Conservation (phyloP, 1,284 basidiomycete genomes). For the Sanghuangporus baumii region DNA sequence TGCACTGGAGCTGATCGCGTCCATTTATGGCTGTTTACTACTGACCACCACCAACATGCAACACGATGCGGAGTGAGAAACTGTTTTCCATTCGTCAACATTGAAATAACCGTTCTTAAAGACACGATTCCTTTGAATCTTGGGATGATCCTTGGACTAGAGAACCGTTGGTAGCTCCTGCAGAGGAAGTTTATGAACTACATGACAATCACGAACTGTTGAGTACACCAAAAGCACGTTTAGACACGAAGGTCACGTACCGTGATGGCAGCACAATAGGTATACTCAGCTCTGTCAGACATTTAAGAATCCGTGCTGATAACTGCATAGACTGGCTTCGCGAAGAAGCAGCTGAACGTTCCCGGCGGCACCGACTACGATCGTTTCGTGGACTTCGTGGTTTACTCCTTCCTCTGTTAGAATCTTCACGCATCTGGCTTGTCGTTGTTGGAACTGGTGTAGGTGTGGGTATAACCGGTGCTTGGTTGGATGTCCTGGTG, state of each 20-base stretch:
- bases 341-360: slow-evolving; percentile 60
- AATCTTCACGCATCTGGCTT: slow-evolving; percentile 61
- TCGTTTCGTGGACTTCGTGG: slow-evolving; percentile 51
- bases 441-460: slow-evolving; percentile 61
- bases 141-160: slow-evolving; percentile 15
- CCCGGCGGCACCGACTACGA: slow-evolving; percentile 45
- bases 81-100: background rate
- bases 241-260: slow-evolving; percentile 11
- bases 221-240: background rate
- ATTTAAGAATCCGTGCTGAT: background rate
- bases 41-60: slow-evolving; percentile 12
- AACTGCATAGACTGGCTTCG: slow-evolving; percentile 61
- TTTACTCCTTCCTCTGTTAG: slow-evolving; percentile 46
- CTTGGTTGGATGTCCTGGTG: slow-evolving; percentile 69
- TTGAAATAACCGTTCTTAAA: background rate
- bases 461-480: slow-evolving; percentile 65
- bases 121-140: slow-evolving; percentile 5
- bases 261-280: slow-evolving; percentile 15
- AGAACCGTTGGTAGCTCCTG: background rate
- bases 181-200: slow-evolving; percentile 14
- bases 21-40: slow-evolving; percentile 6
- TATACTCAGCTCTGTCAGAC: background rate
- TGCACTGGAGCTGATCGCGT: background rate
- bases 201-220: slow-evolving; percentile 14
- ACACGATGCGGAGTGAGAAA: slow-evolving; percentile 1